Conservation (phyloP, 2,329 filamentous ascomycete species). For the Mycosphaerella sp. region DNA sequence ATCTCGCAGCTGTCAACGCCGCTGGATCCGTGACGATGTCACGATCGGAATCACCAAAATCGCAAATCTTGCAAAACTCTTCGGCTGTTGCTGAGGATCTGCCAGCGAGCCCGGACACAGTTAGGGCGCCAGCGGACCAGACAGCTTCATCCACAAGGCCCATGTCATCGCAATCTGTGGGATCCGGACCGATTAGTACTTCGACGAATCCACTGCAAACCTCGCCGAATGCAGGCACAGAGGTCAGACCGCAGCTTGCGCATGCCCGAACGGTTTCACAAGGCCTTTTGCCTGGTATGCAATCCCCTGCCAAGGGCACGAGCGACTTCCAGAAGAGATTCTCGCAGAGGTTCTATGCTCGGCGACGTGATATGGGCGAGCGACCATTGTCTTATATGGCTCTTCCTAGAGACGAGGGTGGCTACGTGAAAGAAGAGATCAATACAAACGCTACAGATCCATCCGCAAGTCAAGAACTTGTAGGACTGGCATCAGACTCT, state of each 20-base stretch:
- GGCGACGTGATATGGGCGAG: conserved; percentile 11
- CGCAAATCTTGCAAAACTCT: not conserved
- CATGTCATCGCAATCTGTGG: conserved; percentile 18
- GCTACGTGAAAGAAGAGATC: conserved; percentile 17
- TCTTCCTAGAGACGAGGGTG: conserved; percentile 21
- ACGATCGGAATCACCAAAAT: not conserved
- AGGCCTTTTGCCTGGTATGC: conserved; percentile 5
- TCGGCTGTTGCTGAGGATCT: not conserved
- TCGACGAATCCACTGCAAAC: not conserved
- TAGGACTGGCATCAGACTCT: not conserved
- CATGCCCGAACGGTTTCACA: not conserved
- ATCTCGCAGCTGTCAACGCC: not conserved
- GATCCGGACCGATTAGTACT: conserved; percentile 10
- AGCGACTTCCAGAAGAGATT: conserved; percentile 15
- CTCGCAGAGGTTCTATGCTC: conserved; percentile 18
- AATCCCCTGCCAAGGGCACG: not conserved
- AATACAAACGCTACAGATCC: conserved; percentile 2
- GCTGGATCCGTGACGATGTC: not conserved
- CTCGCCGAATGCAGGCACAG: not conserved
- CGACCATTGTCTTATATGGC: conserved; percentile 29
- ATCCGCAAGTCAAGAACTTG: not conserved
- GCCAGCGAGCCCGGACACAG: not conserved
- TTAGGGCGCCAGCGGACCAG: not conserved
- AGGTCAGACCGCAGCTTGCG: not conserved
- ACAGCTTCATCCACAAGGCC: not conserved